Base-by-base conservation (phyloP, 306 rosid genomes). In the Corylus americana region DNA sequence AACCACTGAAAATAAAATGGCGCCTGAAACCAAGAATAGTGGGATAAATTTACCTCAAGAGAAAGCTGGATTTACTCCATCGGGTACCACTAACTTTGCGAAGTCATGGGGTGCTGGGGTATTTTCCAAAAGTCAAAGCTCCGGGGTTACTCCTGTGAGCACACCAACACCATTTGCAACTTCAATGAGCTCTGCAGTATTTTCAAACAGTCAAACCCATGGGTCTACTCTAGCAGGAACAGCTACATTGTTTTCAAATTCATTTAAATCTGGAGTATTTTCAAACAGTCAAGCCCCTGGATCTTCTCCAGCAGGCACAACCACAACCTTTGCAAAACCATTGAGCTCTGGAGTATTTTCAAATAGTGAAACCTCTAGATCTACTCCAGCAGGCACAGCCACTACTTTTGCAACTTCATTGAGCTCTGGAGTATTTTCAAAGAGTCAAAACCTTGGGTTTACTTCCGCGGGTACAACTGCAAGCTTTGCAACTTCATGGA, bases 81-180 rank as follows among this genome's bases (percentile, higher is more conserved):
- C 10, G 20, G 72, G 82, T 78, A 62, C 87, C 62, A 47, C 85
- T 29, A 86, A 63, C 45, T 37, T 74, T 83, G 71, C 79, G 63
- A 71, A 79, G 70, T 76, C 93, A 2, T 89, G 98, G 99, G 83
- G 83, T 82, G 62, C 93, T 86, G 91, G 90, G 51, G 59, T 53
- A 29, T 55, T 59, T 29, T 49, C 76, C 39, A 74, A 39, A 25
- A 74, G 22, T 17, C 83, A 78, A 68, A 59, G 44, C 73, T 53
- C 80, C 29, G 83, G 74, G 42, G 42, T 49, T 67, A 17, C 27
- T 68, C 31, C 72, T 5, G 51, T 49, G 16, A 49, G 29, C 27
- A 39, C 72, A 42, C 2, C 49, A 7, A n/a, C 72, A 70, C 42
- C 59, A 55, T 71, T 74, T 48, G 50, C 67, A 66, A 78, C 61